A percentile compares a stretch with the other conserved stretches of the same genome.
phyloP scores from a whole-genome alignment of 257 asterid species.

The Fraxinus quadrangulata region DNA sequence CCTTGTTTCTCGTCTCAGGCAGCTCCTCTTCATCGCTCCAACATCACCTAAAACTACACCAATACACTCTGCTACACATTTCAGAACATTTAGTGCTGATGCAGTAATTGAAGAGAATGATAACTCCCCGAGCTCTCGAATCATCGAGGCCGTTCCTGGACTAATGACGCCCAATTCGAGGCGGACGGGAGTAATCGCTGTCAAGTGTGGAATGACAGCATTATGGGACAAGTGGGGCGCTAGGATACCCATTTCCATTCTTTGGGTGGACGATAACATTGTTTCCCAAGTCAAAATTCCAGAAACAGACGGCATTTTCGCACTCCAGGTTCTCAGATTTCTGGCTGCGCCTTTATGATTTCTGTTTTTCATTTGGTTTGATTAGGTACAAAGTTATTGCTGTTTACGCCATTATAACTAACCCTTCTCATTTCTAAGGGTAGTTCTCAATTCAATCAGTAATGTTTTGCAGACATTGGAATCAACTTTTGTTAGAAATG shows the following conservation, averaged over 20 bases:
- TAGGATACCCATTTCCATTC: conserved; percentile 73
- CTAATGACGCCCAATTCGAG: conserved; percentile 63
- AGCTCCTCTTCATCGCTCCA: conserved; percentile 27
- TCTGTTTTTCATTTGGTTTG: conserved; percentile 7
- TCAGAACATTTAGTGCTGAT: conserved; percentile 39
- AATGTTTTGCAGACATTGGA: too few species aligned
- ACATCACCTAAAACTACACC: conserved; percentile 22
- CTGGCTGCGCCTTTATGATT: neutral
- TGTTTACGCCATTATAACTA: too few species aligned
- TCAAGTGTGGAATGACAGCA: conserved; percentile 97
- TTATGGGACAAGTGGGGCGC: conserved; percentile 98
- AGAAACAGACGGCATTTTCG: conserved; percentile 70
- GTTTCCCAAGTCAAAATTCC: conserved; percentile 89
- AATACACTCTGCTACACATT: conserved; percentile 21
- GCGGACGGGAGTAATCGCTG: conserved; percentile 79
- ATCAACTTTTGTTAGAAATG: too few species aligned
- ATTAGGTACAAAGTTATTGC: neutral
- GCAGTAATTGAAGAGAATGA: conserved; percentile 24
- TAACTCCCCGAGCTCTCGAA: conserved; percentile 29
- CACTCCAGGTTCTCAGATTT: conserved; percentile 69
- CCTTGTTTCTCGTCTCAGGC: conserved; percentile 54
- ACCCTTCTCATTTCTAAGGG: too few species aligned
- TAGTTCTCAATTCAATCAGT: too few species aligned
- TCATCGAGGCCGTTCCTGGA: conserved; percentile 52
- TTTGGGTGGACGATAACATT: conserved; percentile 86